Evolutionary conservation across 208 protist genomes (phyloP).

Genomic region (Trypanosoma brucei): DNA sequence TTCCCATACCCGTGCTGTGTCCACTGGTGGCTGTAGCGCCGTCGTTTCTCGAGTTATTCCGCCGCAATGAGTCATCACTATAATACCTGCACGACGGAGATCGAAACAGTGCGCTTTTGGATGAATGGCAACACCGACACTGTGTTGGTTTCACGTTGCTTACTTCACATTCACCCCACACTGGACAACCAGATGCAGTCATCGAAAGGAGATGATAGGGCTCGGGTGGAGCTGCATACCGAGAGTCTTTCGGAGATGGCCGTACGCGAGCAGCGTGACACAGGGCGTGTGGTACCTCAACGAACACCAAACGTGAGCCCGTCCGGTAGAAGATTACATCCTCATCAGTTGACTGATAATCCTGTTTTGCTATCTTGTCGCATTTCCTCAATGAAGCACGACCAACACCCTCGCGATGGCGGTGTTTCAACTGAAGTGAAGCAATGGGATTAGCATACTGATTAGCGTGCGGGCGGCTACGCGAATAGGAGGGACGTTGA

Average conservation of each 20-base stretch:
- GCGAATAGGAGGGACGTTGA: conserved; percentile 21
- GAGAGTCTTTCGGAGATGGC: conserved; percentile 22
- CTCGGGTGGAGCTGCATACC: conserved; percentile 31
- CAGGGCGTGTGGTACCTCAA: conserved; percentile 36
- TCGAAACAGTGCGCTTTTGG: background rate
- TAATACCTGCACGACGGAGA: background rate
- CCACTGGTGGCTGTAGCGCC: no score
- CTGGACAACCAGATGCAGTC: conserved; percentile 41
- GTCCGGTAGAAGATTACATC: conserved; percentile 37
- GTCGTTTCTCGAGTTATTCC: no score
- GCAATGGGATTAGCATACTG: conserved; percentile 5
- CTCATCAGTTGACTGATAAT: background rate
- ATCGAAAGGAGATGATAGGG: conserved; percentile 58
- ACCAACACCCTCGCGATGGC: conserved; percentile 1
- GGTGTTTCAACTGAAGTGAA: conserved; percentile 7
- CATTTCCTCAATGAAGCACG: background rate
- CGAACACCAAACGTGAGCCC: conserved; percentile 54
- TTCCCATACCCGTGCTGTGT: no score
- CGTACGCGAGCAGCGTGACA: conserved; percentile 31
- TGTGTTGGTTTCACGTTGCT: background rate
- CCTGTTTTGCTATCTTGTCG: background rate
- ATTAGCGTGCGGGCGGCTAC: conserved; percentile 8
- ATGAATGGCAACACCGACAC: background rate
- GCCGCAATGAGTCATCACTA: no score
- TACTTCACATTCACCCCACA: conserved; percentile 35